Evolutionary conservation across 108 stramenopile species (phyloP).

Genomic region (Nitzschia sp.): DNA sequence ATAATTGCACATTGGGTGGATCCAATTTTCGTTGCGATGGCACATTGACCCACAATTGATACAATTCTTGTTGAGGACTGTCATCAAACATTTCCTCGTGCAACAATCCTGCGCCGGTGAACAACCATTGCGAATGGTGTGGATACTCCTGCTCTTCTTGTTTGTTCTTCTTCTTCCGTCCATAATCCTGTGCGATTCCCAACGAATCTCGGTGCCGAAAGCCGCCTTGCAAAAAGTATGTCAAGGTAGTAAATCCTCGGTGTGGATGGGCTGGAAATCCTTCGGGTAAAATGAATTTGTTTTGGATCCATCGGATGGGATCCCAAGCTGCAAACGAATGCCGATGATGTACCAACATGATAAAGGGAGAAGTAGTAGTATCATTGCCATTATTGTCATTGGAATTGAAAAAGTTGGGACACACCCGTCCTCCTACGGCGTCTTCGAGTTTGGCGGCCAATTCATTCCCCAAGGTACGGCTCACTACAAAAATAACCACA

Average conservation of each 20-base stretch:
- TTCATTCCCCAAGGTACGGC: conserved; percentile 48
- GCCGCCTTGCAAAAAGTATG: conserved; percentile 78
- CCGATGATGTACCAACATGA: conserved; percentile 83
- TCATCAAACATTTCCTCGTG: conserved; percentile 89
- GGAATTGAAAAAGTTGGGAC: conserved; percentile 70
- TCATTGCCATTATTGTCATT: conserved; percentile 6
- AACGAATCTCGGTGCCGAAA: conserved; percentile 82
- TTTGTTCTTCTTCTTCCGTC: conserved; percentile 48
- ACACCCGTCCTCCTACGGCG: conserved; percentile 65
- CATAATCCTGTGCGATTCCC: conserved; percentile 71
- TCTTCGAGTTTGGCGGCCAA: conserved; percentile 57
- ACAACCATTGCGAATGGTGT: conserved; percentile 82
- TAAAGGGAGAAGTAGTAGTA: conserved; percentile 66
- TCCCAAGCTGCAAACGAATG: conserved; percentile 79
- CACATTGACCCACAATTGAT: conserved; percentile 86
- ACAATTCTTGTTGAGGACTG: conserved; percentile 61
- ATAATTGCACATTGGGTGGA: conserved; percentile 32
- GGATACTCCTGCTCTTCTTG: conserved; percentile 7
- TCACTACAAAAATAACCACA: conserved; percentile 60
- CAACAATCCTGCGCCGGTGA: conserved; percentile 76
- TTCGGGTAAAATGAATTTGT: conserved; percentile 66
- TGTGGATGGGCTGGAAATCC: conserved; percentile 91
- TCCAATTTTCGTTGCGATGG: conserved; percentile 54
- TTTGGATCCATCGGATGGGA: conserved; percentile 60
- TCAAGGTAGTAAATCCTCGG: conserved; percentile 83